Evolutionary conservation across 2,329 filamentous ascomycete genomes (phyloP), one percentile per base, ranked within the genome.

Genomic region (Botrytis fabae): DNA sequence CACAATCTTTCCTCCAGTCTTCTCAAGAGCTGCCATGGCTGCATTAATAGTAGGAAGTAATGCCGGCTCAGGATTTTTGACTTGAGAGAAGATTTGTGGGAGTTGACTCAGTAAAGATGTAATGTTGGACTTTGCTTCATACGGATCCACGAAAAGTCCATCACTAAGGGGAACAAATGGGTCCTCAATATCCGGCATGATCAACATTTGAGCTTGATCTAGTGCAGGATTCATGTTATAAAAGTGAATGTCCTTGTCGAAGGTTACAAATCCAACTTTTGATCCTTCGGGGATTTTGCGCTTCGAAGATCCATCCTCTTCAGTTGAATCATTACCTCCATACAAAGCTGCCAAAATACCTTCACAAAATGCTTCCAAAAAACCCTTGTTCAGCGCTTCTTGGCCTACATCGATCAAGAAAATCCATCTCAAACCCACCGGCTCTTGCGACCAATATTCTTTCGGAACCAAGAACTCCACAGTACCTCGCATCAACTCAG

Each of bases 391-490:
- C 76, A 93, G 92, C 1, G 95, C 90, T 82, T 98, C 95, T 77
- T 97, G 93, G 7, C 93, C 96, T 59, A 97, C 94, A 82, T 99
- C 96, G 73, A 99, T 93, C 75, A 98, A 82, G 82, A 99, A 99
- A 18, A 99, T 85, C 89, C 92, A 97, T 74, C 92, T 90, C 78
- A 98, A 82, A 38, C 93, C 94, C 22, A 96, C 93, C 0, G 96
- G 96, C 81, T 97, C 92, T 82, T 95, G 96, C 38, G 94, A 95
- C 93, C 95, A 99, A 84, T 99, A 99, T 83, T 99, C 96, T 84
- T 98, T 98, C 25, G 96, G 96, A 22, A 99, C 97, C 74, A 96
- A 87, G 81, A 97, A 99, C 81, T 99, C 96, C 63, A 98, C 95
- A 0, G 96, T 98, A 54, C 96, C 96, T 73, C 93, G 89, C 79